Evolutionary conservation across 176 grass and related monocot genomes (phyloP), one percentile per base, ranked within the genome.

Genomic region (Carex littledalei): DNA sequence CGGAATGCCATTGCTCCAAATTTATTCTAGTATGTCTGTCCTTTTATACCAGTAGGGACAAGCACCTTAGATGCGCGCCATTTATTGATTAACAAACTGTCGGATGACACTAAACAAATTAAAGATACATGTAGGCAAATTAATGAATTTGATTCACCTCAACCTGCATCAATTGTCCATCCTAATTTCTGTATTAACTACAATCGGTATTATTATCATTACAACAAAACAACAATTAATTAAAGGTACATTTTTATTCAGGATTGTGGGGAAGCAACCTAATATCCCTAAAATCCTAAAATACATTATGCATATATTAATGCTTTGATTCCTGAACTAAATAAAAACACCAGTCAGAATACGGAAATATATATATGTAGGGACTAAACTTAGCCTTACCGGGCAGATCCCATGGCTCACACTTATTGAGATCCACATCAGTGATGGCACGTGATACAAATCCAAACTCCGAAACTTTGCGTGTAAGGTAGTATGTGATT

Each of bases 341-440:
- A 29, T 9, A 55, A 22, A 78, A 32, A 3, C 50, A 73, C 47
- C 39, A 75, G 1, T 47, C 17, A 74, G 8, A 41, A 8, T 21
- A 37, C 3, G 12, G 15, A 69, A 47, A 43, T 59, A 80, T 55
- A 80, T 55, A 55, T 31, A 81, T 63, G 35, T 20, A 61, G 8
- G 2, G 24, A 76, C 10, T 17, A 18, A 79, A 57, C 54, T 62
- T 14, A 31, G 50, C 21, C 62, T 66, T 84, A 90, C 89, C 89
- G 2, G 89, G 89, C 1, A 90, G 79, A 76, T 90, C 89, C 89
- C 89, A 90, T 55, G 89, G 89, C 55, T 90, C 89, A 53, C 89
- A 90, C 75, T 87, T 90, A 55, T 90, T 90, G 56, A 90, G 56
- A 39, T 90, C 89, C 8, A 90, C 85, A 62, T 90, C 89, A 52